Evolutionary conservation across 2,329 filamentous ascomycete species (phyloP), one percentile per base, ranked within the genome.

Genomic region (Xylariales sp.): DNA sequence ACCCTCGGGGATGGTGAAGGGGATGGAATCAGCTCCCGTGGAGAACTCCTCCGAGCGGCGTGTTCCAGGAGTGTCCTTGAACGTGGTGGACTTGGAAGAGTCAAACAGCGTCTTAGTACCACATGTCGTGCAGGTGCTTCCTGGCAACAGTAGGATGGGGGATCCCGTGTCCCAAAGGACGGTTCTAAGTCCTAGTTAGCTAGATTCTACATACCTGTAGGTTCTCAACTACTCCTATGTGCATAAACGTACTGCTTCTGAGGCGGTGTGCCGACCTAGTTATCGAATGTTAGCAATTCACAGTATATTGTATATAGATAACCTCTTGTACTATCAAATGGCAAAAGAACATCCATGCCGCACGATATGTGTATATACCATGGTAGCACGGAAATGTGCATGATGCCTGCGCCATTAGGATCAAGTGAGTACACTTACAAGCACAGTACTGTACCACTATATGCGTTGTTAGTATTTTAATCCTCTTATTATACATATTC

Each of bases 91-190:
- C 12, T 45, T 35, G 34, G 35, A 36, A 1, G 53, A 45, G 31
- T 60, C 44, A 39, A 60, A 63, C 5, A 53, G 44, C 2, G 29
- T 33, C 32, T 47, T 44, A 15, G 40, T 40, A 16, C 47, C 43
- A 34, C 57, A 59, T 6, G 43, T 51, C 5, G 50, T 53, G 44
- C 59, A 61, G 36, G 50, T 54, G 21, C 43, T 51, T 7, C 44
- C 40, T 12, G 55, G 52, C 14, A 62, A 43, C 14, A 61, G 31
- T 17, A 62, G 46, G 19, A 52, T 41, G 2, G 37, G 42, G 6
- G 55, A 59, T 18, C 52, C 56, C 0, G 57, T 61, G 42, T 61
- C 57, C 29, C 59, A 53, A 29, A 58, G 45, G 21, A 62, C 54
- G 14, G 52, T 54, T 41, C 56, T 60, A 14, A 18, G 11, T n/a